A percentile compares a stretch with the other conserved stretches of the same genome.
Conservation (phyloP, 805 yeast genomes). For the Priceomyces medius region DNA sequence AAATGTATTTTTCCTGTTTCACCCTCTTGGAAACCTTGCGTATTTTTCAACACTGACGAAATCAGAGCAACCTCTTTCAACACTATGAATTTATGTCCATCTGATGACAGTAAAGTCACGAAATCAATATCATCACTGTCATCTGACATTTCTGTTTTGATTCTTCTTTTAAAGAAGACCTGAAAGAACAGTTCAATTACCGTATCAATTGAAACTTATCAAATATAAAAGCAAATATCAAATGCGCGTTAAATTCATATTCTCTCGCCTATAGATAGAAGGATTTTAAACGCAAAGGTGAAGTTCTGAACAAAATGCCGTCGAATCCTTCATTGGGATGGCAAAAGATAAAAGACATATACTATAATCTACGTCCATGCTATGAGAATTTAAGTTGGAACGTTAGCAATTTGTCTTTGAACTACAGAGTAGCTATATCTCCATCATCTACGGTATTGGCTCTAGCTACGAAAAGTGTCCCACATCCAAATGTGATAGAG, state of each 20-base stretch:
- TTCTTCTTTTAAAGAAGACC: neutral
- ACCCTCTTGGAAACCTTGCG: conserved; percentile 57
- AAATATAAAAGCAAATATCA: neutral
- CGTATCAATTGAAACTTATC: too few species aligned
- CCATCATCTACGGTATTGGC: conserved; percentile 58
- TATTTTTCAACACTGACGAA: conserved; percentile 56
- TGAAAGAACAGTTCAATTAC: too few species aligned
- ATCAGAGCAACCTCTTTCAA: conserved; percentile 74
- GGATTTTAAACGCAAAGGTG: too few species aligned
- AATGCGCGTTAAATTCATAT: conserved; percentile 2
- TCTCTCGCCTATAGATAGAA: too few species aligned
- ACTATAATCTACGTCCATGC: conserved; percentile 61
- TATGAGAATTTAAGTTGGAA: conserved; percentile 54
- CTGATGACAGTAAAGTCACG: conserved; percentile 72
- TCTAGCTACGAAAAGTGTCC: conserved; percentile 35
- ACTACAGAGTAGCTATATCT: conserved; percentile 50
- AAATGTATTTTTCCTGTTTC: conserved; percentile 53
- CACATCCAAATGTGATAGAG: conserved; percentile 37
- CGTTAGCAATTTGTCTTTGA: conserved; percentile 31
- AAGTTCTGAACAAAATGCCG: conserved; percentile 17
- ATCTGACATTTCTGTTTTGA: neutral
- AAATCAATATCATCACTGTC: conserved; percentile 9
- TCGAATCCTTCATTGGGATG: conserved; percentile 55
- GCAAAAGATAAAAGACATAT: conserved; percentile 75
- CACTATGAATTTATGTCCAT: conserved; percentile 61